Evolutionary conservation across 2,329 filamentous ascomycete genomes (phyloP).

Genomic region (Sporothrix schenckii): DNA sequence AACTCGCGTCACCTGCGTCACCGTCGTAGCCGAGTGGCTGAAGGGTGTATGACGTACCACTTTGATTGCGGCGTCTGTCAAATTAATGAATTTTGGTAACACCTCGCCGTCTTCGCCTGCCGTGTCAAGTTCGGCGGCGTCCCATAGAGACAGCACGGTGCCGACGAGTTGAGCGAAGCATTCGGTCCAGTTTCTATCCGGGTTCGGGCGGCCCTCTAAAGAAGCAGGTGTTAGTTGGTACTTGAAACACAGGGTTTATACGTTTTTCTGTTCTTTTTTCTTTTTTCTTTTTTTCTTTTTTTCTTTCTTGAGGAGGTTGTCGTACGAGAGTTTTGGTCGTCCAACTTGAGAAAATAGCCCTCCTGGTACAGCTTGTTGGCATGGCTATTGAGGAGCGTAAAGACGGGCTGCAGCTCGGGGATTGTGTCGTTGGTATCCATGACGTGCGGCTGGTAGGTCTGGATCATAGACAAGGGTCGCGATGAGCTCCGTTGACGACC

Average conservation of each 20-base stretch:
- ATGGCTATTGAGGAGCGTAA: constrained; percentile 91
- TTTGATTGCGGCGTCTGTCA: constrained; percentile 96
- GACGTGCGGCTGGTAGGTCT: constrained; percentile 80
- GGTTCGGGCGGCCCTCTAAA: constrained; percentile 80
- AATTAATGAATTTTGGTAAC: constrained; percentile 74
- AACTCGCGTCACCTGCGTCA: background rate
- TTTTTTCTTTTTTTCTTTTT: background rate
- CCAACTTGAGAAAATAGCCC: constrained; percentile 94
- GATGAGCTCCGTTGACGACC: constrained; percentile 53
- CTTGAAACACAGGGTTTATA: background rate
- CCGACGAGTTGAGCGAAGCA: constrained; percentile 96
- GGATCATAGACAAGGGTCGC: constrained; percentile 81
- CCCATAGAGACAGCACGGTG: constrained; percentile 93
- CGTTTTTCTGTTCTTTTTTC: background rate
- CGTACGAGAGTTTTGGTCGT: constrained; percentile 90
- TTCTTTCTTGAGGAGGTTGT: constrained; percentile 38
- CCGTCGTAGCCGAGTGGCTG: background rate
- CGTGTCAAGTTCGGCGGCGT: constrained; percentile 85
- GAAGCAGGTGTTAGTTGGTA: constrained; percentile 37
- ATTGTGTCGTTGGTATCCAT: constrained; percentile 88
- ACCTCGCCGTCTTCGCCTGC: constrained; percentile 73
- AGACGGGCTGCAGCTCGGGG: constrained; percentile 91
- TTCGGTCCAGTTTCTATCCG: constrained; percentile 89
- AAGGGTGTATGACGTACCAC: constrained; percentile 67
- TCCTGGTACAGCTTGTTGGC: constrained; percentile 97